Evolutionary conservation across 177 flowering plant genomes (phyloP), one percentile per base, ranked within the genome.

Genomic region (Tripterygium wilfordii): DNA sequence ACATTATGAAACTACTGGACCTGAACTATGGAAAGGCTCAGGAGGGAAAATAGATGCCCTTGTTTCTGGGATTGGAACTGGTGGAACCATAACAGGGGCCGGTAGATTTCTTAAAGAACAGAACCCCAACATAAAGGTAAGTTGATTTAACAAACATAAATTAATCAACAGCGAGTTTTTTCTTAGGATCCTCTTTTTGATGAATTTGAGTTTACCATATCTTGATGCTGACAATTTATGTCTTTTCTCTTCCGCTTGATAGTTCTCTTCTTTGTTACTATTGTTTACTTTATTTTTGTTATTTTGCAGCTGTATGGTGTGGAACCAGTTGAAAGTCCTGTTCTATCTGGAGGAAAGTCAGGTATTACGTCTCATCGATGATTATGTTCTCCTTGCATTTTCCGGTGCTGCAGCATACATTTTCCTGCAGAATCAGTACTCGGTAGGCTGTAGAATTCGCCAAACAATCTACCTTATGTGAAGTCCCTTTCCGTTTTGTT

Each of bases 1-100:
- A 38, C 96, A 88, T 56, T 90, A 85, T 62, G 95, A 85, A 60
- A 85, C 95, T 22, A 90, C 96, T 48, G 97, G 97, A 49, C 97
- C 97, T 4, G 94, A 89, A 63, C 69, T 86, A 30, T 89, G 95
- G 97, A 67, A 76, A 64, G 85, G 77, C 25, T 45, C 96, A 1
- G 73, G 62, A 30, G 91, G 88, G 28, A 85, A 83, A 61, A 41
- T 90, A 45, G 97, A 88, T 64, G 82, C 78, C 17, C 45, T 90
- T 57, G 78, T 87, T 63, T 73, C 91, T 40, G 97, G 94, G 8
- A 79, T 84, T 45, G 96, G 97, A 15, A 84, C 96, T n/a, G 94
- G 96, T 3, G 97, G 96, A 23, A 87, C 97, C 26, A 64, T 90
- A 29, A 75, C 95, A 3, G 96, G 97, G 24, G 75, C 79, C 5